These are phyloP conservation scores for Leccinum barrowsii DNA, from an alignment of 768 basidiomycete species.

Conservation along the genomic window DNA sequence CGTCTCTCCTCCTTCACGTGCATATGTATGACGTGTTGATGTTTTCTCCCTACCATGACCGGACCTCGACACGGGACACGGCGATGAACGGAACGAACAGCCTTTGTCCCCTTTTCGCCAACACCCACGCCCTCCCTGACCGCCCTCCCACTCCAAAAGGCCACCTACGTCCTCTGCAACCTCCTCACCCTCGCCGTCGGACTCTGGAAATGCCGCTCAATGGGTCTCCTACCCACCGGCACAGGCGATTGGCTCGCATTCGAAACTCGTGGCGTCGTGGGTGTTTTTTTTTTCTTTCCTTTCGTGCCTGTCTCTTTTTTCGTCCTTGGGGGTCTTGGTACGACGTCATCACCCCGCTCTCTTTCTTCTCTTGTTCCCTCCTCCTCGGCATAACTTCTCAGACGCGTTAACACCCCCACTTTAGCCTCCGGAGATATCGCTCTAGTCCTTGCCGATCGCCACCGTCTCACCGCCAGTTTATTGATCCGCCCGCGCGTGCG, in stretches of 20 bases:
- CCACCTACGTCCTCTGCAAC: conserved; percentile 71
- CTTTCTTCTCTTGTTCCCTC: background rate
- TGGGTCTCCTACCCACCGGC: conserved; percentile 89
- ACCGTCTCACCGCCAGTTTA: background rate
- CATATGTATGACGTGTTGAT: background rate
- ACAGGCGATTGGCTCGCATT: conserved; percentile 96
- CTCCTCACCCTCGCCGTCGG: conserved; percentile 77
- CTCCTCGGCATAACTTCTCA: background rate
- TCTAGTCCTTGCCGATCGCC: conserved; percentile 23
- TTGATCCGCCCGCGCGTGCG: background rate
- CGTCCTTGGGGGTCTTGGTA: background rate
- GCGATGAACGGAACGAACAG: conserved; percentile 31
- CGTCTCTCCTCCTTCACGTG: conserved; percentile 17
- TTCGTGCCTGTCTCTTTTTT: background rate
- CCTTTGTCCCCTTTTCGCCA: conserved; percentile 69
- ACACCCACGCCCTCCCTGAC: conserved; percentile 38
- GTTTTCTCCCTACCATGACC: background rate
- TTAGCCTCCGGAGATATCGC: conserved; percentile 45
- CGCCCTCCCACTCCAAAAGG: conserved; percentile 66
- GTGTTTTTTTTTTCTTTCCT: background rate
- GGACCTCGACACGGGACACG: background rate
- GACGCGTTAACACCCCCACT: background rate
- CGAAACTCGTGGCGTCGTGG: conserved; percentile 70
- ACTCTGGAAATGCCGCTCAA: conserved; percentile 88
- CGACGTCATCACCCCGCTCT: background rate